Conservation (phyloP, 352 stramenopile species). For the Phytophthora rubi region DNA sequence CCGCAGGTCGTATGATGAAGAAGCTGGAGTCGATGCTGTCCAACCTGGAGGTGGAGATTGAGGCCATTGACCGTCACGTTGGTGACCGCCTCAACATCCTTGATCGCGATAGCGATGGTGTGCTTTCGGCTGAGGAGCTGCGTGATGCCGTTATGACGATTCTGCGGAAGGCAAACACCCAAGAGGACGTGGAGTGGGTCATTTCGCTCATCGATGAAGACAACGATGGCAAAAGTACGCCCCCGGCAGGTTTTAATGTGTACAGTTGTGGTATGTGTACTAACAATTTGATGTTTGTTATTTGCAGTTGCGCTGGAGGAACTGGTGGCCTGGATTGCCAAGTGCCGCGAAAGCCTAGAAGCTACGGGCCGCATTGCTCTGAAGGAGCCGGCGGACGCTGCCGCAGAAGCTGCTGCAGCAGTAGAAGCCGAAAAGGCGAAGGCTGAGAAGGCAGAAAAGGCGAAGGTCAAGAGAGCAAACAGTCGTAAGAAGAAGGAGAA, state of each 20-base stretch:
- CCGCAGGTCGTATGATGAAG: constrained; percentile 92
- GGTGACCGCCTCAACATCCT: constrained; percentile 98
- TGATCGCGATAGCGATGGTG: constrained; percentile 97
- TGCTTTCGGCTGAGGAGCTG: constrained; percentile 96
- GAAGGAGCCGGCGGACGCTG: constrained; percentile 43
- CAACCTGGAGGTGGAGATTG: constrained; percentile 94
- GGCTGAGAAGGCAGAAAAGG: constrained; percentile 44
- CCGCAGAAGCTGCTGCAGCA: constrained; percentile 30
- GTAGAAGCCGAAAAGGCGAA: constrained; percentile 40
- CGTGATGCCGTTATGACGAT: constrained; percentile 95
- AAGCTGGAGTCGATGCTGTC: constrained; percentile 94
- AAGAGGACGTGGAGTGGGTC: constrained; percentile 96
- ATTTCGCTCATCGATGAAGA: constrained; percentile 93
- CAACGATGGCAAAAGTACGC: constrained; percentile 89
- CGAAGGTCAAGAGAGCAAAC: constrained; percentile 69
- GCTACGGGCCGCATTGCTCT: constrained; percentile 79
- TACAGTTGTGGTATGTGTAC: constrained; percentile 3
- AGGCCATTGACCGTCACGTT: constrained; percentile 96
- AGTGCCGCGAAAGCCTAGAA: constrained; percentile 90
- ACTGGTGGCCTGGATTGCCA: constrained; percentile 88
- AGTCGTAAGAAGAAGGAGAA: constrained; percentile 75
- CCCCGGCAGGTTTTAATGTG: constrained; percentile 8
- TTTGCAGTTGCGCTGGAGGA: constrained; percentile 92
- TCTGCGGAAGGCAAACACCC: constrained; percentile 93
- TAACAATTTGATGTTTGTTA: constrained; percentile 30